phyloP scores from a whole-genome alignment of 441 rosid genomes.

The Gossypium davidsonii region DNA sequence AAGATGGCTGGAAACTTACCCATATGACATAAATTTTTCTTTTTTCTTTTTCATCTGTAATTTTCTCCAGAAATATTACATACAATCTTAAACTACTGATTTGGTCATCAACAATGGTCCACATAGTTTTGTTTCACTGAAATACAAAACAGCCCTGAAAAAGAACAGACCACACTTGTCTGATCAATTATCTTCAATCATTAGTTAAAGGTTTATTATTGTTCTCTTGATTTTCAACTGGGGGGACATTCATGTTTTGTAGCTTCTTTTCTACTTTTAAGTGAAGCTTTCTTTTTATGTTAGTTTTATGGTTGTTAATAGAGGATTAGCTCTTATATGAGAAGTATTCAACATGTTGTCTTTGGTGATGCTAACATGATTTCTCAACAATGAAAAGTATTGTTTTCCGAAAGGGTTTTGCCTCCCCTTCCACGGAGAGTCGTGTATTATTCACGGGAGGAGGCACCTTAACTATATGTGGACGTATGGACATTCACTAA shows the following conservation, averaged over 20 bases:
- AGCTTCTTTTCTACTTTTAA: constrained; percentile 7
- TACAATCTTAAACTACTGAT: not conserved
- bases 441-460: too few relatives aligned
- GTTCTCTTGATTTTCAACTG: constrained; percentile 37
- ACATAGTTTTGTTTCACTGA: constrained; percentile 17
- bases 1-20: not conserved
- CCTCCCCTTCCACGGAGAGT: rapidly evolving
- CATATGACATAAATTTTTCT: not conserved
- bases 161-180: constrained; percentile 31
- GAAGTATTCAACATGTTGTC: too few relatives aligned
- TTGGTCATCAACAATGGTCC: not conserved
- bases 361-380: too few relatives aligned
- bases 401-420: too few relatives aligned
- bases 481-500: too few relatives aligned
- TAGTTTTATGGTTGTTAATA: too few relatives aligned
- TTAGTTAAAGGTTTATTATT: constrained; percentile 19
- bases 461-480: rapidly evolving
- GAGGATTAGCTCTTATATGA: too few relatives aligned
- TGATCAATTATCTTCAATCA: constrained; percentile 6
- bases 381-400: too few relatives aligned
- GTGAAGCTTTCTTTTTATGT: not conserved
- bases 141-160: constrained; percentile 26
- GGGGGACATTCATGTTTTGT: constrained; percentile 31
- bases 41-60: not conserved
- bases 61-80: not conserved